Conservation (phyloP, 768 basidiomycete genomes). For the Russula compacta region DNA sequence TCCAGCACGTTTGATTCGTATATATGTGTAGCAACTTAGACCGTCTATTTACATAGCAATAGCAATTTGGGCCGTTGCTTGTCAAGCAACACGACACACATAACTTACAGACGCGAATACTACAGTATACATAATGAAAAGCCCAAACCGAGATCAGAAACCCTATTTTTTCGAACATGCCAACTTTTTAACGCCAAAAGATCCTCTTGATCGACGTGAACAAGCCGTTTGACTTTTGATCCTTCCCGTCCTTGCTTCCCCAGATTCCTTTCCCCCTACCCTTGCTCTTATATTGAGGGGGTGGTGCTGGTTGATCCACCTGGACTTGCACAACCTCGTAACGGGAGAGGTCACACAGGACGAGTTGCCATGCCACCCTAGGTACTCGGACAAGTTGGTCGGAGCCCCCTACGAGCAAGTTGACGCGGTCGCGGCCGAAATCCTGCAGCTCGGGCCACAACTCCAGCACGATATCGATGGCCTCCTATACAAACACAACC, state of each 20-base stretch:
- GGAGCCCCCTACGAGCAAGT: constrained; percentile 1
- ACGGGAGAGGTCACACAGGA: constrained; percentile 9
- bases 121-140: too few species aligned
- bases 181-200: not conserved
- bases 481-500: constrained; percentile 2
- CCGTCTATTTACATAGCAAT: too few species aligned
- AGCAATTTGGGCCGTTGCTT: too few species aligned
- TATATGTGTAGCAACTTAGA: too few species aligned
- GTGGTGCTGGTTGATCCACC: constrained; percentile 8
- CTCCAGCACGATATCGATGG: constrained; percentile 5
- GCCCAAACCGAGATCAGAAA: too few species aligned
- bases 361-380: constrained; percentile 10
- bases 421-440: constrained; percentile 1
- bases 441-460: constrained; percentile 11
- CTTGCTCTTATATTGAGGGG: constrained; percentile 13
- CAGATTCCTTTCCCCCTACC: not conserved
- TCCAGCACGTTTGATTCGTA: too few species aligned
- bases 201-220: constrained; percentile 10
- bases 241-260: not conserved
- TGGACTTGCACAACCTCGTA: constrained; percentile 15
- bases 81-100: too few species aligned
- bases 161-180: not conserved
- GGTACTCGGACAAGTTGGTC: constrained; percentile 15
- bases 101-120: too few species aligned
- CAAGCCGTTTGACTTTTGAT: not conserved